Evolutionary conservation across 495 filamentous ascomycete genomes (phyloP), one percentile per base, ranked within the genome.

Genomic region (Aspergillus nanangensis): DNA sequence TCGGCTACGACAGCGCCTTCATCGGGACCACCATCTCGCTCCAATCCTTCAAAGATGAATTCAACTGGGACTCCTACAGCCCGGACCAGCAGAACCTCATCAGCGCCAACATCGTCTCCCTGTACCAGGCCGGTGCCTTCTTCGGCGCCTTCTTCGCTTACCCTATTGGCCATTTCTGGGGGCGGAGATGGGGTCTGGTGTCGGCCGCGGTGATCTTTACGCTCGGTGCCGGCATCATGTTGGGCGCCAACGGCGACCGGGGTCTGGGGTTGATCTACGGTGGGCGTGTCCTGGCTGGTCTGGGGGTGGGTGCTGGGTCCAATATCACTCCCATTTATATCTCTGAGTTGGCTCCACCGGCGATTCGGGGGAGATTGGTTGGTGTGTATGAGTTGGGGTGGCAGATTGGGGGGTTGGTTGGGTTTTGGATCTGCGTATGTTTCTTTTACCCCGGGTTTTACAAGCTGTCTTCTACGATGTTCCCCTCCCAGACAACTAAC

Each of bases 301-400:
- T 93, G 31, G 85, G 81, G 45, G 80, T 90, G 39, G 88, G 88
- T 53, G 87, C 90, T 50, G 81, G 80, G 15, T 89, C 86, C 5
- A 78, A 86, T 19, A 71, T 88, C 46, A 84, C 87, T 21, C 88
- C 88, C 2, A 82, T 91, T 24, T 92, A 92, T 58, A 83, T 88
- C 49, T 76, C 87, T 29, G 88, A 94, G 62, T 78, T 94, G 50
- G 79, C 87, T 5, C 87, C 84, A 5, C 86, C 87, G 52, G 84
- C 87, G 44, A 88, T 88, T 53, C 81, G 88, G 41, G 88, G 88
- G 15, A 78, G 87, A 18, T 74, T 94, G 27, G 85, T 92, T 22
- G 82, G 84, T 49, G 74, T 89, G 20, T 89, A 86, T 53, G 84
- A 88, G 60, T 65, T 88, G 36, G 82, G 83, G 3, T 87, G 83